Base-by-base conservation (phyloP, 2,329 filamentous ascomycete genomes). In the Colletotrichum filicis region DNA sequence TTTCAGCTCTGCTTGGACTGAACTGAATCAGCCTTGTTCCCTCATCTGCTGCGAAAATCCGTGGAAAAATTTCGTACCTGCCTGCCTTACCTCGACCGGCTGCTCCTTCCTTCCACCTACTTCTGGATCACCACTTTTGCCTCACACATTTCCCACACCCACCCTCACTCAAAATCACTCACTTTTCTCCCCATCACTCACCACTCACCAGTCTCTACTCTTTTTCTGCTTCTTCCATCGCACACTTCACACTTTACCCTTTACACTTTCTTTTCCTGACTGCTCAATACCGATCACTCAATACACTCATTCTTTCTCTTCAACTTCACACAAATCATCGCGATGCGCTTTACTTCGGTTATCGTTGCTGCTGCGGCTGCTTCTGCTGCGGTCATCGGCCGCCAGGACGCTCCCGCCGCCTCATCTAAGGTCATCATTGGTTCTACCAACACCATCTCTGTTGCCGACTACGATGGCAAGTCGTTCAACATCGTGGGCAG, bases 381-480 rank as follows among this genome's bases (percentile, higher is more conserved):
- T 19, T 75, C 71, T 3, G 65, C 75, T 6, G 74, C 67, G 8
- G 62, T 68, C 64, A 70, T 68, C 8, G 19, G 30, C 61, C 56
- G 63, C 46, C 73, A 74, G 62, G 55, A 59, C 35, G 16, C 68
- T 4, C 24, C 59, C 1, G 22, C 64, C 16, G 19, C 30, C 14
- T 6, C 46, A 35, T 64, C 75, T 66, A 83, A 81, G 71, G 77
- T 88, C 24, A 74, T 88, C 61, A 77, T 88, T 65, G 83, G 85
- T 66, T 80, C 81, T 42, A 80, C 83, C 3, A 82, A 80, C 53
- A 79, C 82, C 66, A 83, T 88, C 74, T 77, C 82, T 14, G 76
- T 84, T 3, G 84, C 83, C 74, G 77, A 84, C 64, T 88, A 85
- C 69, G 80, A 85, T 75, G 85, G 82, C 68, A 74, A 76, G 22